Evolutionary conservation across 179 eudicot genomes (phyloP), one percentile per base, ranked within the genome.

Genomic region (Silene noctiflora): DNA sequence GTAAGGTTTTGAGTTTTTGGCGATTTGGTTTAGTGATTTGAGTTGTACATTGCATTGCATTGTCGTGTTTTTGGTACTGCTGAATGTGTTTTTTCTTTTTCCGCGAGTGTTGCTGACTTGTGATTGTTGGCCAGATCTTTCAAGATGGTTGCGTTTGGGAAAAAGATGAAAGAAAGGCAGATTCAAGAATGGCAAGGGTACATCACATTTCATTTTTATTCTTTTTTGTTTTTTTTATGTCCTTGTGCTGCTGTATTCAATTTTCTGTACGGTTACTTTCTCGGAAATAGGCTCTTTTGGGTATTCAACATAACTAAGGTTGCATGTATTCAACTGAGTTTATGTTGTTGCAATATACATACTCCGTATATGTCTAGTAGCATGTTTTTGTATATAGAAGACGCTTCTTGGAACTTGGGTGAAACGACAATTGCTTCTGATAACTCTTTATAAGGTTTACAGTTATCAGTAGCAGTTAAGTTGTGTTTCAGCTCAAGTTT

Each of bases 141-240:
- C 48, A 69, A 83, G 74, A 91, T 91, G 96, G 96, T 91, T 81
- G 89, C 87, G 21, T 91, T 91, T 80, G 96, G 96, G 80, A 91
- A 91, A 51, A 88, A 88, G 88, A 72, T 91, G 87, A 89, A 88
- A 86, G 92, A 91, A 68, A 85, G 89, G 80, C 94, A 88, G 69
- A 75, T 91, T 59, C 83, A 88, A 83, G 94, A 88, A 91, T 91
- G 96, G 96, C 85, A 86, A 87, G 83, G 88, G 96, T 91, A 86
- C 58, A 88, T 60, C 42, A 20, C 22, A 22, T 14, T 9, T 31
- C 21, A 8, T 24, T 74, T 51, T n/a, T n/a, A n/a, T n/a, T n/a
- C n/a, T n/a, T n/a, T 0, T 69, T 29, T 69, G 24, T 42, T 24
- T 56, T 22, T 16, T 67, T 63, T 69, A 17, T 53, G 61, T 2